Percentiles rank a stretch among this genome's conserved stretches.
phyloP scores from a whole-genome alignment of 2,329 filamentous ascomycete genomes.

The Aspergillus caelatus region DNA sequence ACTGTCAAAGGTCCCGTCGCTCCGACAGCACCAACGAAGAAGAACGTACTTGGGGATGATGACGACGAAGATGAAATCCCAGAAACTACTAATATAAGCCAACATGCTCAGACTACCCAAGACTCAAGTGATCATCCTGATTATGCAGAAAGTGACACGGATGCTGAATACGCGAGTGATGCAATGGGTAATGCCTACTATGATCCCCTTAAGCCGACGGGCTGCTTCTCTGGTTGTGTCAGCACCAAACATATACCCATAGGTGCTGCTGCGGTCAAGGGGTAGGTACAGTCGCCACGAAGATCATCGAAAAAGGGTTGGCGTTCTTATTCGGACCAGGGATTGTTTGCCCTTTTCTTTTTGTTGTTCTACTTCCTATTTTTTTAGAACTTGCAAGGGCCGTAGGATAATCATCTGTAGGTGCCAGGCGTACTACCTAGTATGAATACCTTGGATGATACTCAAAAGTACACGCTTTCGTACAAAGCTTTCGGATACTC shows the following conservation, averaged over 20 bases:
- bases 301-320: background rate
- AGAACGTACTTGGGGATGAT: conserved; percentile 48
- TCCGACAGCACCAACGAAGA: conserved; percentile 36
- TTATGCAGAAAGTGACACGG: conserved; percentile 71
- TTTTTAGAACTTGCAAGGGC: background rate
- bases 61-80: conserved; percentile 35
- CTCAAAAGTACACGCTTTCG: background rate
- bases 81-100: conserved; percentile 19
- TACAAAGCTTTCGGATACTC: background rate
- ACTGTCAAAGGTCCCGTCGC: conserved; percentile 48
- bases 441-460: background rate
- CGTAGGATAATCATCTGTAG: background rate
- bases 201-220: conserved; percentile 55
- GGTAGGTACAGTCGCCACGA: background rate
- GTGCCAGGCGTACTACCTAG: background rate
- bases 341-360: background rate
- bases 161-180: conserved; percentile 61
- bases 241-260: conserved; percentile 20
- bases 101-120: conserved; percentile 1
- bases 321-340: background rate
- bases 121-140: conserved; percentile 10
- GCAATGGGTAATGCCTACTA: conserved; percentile 50
- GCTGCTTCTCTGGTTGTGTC: conserved; percentile 46
- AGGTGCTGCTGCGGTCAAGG: conserved; percentile 14
- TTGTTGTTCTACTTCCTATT: background rate